Conservation (phyloP, 352 stramenopile genomes). For the Phytophthora agathidicida region DNA sequence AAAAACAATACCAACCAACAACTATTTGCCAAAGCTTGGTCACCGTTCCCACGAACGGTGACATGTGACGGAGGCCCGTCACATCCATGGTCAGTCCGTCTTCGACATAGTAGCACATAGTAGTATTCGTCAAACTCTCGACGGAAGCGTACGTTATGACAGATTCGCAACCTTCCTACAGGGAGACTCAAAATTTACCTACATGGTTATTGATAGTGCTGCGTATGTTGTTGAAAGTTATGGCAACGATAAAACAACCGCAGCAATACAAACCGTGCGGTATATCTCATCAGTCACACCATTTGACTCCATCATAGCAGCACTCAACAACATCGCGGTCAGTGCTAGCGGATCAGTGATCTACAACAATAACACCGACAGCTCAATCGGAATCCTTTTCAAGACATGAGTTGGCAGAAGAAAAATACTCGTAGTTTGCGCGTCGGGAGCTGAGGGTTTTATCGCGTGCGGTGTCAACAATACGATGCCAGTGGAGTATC, state of each 20-base stretch:
- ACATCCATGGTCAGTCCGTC: conserved; percentile 20
- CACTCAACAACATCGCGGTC: not conserved
- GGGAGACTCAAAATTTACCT: conserved; percentile 14
- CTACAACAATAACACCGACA: not conserved
- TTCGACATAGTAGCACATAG: too few species aligned
- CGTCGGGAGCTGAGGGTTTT: conserved; percentile 7
- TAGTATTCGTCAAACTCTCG: conserved; percentile 28
- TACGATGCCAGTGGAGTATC: conserved; percentile 20
- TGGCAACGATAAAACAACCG: not conserved
- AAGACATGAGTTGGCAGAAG: conserved; percentile 15
- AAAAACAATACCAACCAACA: too few species aligned
- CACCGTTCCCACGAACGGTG: too few species aligned
- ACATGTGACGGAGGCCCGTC: too few species aligned
- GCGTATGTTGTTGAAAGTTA: conserved; percentile 7
- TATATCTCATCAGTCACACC: not conserved
- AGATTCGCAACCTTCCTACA: conserved; percentile 19
- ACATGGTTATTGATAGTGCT: conserved; percentile 20
- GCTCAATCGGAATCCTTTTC: conserved; percentile 3
- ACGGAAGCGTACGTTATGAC: conserved; percentile 22
- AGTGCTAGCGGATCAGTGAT: not conserved
- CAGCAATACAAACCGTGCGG: not conserved
- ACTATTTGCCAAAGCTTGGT: too few species aligned
- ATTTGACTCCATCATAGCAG: not conserved
- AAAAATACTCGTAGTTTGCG: conserved; percentile 26
- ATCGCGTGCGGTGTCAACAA: conserved; percentile 15